Evolutionary conservation across 148 eudicot species (phyloP).

Genomic region (Fagopyrum tataricum): DNA sequence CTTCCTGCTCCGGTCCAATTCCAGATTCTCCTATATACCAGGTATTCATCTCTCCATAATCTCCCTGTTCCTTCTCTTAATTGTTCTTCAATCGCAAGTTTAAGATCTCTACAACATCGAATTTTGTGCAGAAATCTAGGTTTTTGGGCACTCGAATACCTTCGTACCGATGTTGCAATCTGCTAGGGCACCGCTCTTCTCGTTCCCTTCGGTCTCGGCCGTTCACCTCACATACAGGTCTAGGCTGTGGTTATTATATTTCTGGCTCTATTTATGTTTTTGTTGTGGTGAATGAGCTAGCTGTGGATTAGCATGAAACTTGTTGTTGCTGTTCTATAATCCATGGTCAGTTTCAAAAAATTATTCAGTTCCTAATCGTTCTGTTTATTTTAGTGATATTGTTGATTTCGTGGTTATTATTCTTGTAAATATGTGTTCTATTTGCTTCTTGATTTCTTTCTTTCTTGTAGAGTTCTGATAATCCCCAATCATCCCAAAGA

Average conservation of each 20-base stretch:
- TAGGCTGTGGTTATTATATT: neutral
- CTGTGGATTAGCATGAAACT: neutral
- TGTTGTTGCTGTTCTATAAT: neutral
- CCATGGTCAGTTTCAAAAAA: neutral
- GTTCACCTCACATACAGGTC: neutral
- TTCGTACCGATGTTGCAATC: constrained; percentile 11
- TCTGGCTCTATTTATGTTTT: neutral
- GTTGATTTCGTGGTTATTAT: too few species aligned
- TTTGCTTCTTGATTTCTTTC: too few species aligned
- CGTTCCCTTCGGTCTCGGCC: constrained; percentile 8
- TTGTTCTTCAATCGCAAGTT: neutral
- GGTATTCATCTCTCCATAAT: constrained; percentile 25
- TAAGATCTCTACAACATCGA: neutral
- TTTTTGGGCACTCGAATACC: constrained; percentile 20
- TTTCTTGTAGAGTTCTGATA: neutral
- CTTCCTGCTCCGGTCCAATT: constrained; percentile 32
- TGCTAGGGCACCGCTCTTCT: constrained; percentile 1
- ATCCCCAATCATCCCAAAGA: neutral
- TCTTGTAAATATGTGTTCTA: neutral
- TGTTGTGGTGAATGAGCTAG: neutral
- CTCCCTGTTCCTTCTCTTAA: neutral
- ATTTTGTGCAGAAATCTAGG: constrained; percentile 22
- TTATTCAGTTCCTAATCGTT: neutral
- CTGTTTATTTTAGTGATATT: neutral
- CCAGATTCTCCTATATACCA: constrained; percentile 13